These are phyloP conservation scores for Typha latifolia DNA, from an alignment of 176 grass and related monocot genomes.

Conservation along the genomic window DNA sequence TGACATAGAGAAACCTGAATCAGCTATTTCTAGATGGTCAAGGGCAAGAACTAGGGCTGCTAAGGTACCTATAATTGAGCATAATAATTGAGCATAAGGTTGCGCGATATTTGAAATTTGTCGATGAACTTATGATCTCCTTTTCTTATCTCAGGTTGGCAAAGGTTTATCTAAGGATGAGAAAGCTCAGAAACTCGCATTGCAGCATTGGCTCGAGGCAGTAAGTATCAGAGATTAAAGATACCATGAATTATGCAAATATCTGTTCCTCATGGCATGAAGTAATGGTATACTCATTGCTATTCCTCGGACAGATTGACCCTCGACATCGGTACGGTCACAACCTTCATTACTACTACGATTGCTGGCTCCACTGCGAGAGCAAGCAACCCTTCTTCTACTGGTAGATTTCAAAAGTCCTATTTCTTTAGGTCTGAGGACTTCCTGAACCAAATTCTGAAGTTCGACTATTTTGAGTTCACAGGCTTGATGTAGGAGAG, in stretches of 20 bases:
- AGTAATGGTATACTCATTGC: not conserved
- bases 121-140: not conserved
- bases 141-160: slow-evolving; percentile 40
- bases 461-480: not conserved
- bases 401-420: slow-evolving; percentile 25
- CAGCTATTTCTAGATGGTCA: slow-evolving; percentile 64
- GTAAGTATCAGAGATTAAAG: slow-evolving; percentile 19
- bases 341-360: slow-evolving; percentile 74
- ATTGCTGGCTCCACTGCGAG: slow-evolving; percentile 51
- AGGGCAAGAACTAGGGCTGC: slow-evolving; percentile 59
- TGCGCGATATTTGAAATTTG: too few relatives aligned
- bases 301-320: slow-evolving; percentile 39
- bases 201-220: slow-evolving; percentile 88
- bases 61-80: slow-evolving; percentile 29
- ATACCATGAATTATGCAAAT: not conserved
- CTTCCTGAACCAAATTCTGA: not conserved
- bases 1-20: slow-evolving; percentile 68
- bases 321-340: slow-evolving; percentile 77
- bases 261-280: not conserved
- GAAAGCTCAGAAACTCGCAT: slow-evolving; percentile 66
- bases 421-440: not conserved
- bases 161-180: slow-evolving; percentile 74
- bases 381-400: slow-evolving; percentile 75
- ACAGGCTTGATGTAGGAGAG: slow-evolving; percentile 32
- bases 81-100: too few relatives aligned